Percentiles rank a stretch among this genome's conserved stretches.
phyloP scores from a whole-genome alignment of 2,329 filamentous ascomycete species.

The Microdochium bolleyi region DNA sequence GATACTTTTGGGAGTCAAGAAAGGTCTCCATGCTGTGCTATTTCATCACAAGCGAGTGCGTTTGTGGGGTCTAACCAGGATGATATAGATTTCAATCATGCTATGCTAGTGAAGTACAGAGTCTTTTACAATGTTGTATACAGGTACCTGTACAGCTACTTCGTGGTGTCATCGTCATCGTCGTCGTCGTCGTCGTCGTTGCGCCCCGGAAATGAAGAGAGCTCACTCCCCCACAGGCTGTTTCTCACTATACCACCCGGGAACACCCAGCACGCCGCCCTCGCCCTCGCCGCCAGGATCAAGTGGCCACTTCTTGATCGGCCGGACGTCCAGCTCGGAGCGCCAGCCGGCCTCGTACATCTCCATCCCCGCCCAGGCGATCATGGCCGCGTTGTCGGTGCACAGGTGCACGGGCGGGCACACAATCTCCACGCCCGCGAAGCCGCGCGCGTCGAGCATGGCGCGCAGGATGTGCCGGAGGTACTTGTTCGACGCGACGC shows the following conservation, averaged over 20 bases:
- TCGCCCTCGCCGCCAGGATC: constrained; percentile 45
- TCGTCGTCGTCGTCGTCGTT: no score
- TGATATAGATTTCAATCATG: no score
- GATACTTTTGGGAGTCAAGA: no score
- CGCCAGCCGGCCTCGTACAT: constrained; percentile 78
- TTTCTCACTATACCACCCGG: constrained; percentile 32
- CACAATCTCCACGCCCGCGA: constrained; percentile 49
- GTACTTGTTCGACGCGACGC: constrained; percentile 81
- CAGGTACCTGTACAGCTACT: constrained; percentile 1
- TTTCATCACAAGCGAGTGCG: no score
- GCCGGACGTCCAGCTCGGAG: constrained; percentile 50
- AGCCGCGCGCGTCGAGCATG: constrained; percentile 59
- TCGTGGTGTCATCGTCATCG: no score
- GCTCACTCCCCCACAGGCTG: no score
- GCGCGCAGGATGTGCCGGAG: constrained; percentile 57
- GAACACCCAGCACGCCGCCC: constrained; percentile 59
- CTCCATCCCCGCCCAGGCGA: constrained; percentile 86
- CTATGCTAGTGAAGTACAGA: no score
- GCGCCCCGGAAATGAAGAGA: no score
- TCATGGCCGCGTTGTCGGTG: constrained; percentile 97
- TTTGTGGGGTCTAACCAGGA: no score
- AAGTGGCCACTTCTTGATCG: constrained; percentile 66
- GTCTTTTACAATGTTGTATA: no score
- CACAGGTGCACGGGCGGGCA: constrained; percentile 74
- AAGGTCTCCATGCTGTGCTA: no score